Base-by-base conservation (phyloP, 2,329 filamentous ascomycete species). In the Erysiphe pulchra region DNA sequence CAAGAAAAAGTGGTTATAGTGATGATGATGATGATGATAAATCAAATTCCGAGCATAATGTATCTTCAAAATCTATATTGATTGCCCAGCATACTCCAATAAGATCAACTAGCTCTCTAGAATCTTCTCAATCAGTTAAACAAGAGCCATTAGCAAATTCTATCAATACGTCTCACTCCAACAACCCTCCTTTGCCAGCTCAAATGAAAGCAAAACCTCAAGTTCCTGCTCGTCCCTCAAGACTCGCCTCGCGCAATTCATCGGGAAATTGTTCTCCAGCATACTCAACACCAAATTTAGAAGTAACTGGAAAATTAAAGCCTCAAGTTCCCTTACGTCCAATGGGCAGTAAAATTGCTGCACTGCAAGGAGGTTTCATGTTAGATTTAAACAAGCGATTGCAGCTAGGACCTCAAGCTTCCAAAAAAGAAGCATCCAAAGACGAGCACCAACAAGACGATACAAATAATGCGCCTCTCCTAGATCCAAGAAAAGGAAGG, bases 381-480 rank as follows among this genome's bases (percentile, higher is more conserved):
- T 85, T 77, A 40, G 87, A 95, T 56, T 65, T 98, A 38, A 93
- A 95, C 61, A 86, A 84, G 54, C 80, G 85, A 43, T 67, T 98
- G 28, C 78, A 84, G 57, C 64, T 92, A 33, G 90, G 90, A 1
- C 87, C 86, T n/a, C 77, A 82, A 53, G 73, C 69, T 10, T 72
- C 76, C 1, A 86, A 84, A 65, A 79, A 81, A 52, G 78, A 86
- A 51, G 11, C 24, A 12, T 64, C 69, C 37, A 59, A 63, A 10
- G 63, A 66, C 13, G 68, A 75, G 45, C 69, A 74, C 31, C 62
- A 62, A 2, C 68, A 68, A 31, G 68, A 71, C 48, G 73, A 72
- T 48, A 65, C 70, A 52, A 75, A 85, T 55, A 83, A 84, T 60
- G 75, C 70, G 11, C 85, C 86, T n/a, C 65, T 98, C 24, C 69